A percentile compares a stretch with the other conserved stretches of the same genome.
Conservation (phyloP, 2,329 filamentous ascomycete species). For the Exophiala sp. region DNA sequence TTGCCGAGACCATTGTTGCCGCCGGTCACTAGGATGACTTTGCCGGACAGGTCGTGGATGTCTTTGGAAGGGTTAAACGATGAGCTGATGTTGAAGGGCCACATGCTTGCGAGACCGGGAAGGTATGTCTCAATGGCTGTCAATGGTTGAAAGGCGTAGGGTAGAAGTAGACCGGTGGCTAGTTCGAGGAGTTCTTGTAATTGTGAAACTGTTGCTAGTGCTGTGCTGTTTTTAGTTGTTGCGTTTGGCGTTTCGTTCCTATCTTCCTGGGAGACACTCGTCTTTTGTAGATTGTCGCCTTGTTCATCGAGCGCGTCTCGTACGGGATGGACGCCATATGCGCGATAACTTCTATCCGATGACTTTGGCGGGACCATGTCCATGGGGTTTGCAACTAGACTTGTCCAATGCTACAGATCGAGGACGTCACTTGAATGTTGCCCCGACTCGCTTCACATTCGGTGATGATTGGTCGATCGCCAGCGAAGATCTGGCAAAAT, state of each 20-base stretch:
- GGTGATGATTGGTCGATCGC: no score
- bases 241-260: neutral
- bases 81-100: slow-evolving; percentile 15
- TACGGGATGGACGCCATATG: neutral
- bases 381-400: no score
- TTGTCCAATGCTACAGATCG: no score
- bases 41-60: slow-evolving; percentile 39
- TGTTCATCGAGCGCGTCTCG: neutral
- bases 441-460: no score
- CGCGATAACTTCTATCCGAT: neutral
- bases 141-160: slow-evolving; percentile 23
- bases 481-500: no score
- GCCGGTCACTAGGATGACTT: slow-evolving; percentile 49
- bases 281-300: slow-evolving; percentile 2
- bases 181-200: slow-evolving; percentile 16
- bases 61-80: slow-evolving; percentile 43
- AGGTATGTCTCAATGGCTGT: slow-evolving; percentile 19
- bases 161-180: slow-evolving; percentile 15
- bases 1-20: slow-evolving; percentile 50
- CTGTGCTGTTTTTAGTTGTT: neutral
- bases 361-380: neutral
- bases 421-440: neutral
- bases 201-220: neutral
- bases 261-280: neutral
- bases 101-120: slow-evolving; percentile 22